phyloP scores from a whole-genome alignment of 2,329 filamentous ascomycete genomes.

The Exophiala xenobiotica region DNA sequence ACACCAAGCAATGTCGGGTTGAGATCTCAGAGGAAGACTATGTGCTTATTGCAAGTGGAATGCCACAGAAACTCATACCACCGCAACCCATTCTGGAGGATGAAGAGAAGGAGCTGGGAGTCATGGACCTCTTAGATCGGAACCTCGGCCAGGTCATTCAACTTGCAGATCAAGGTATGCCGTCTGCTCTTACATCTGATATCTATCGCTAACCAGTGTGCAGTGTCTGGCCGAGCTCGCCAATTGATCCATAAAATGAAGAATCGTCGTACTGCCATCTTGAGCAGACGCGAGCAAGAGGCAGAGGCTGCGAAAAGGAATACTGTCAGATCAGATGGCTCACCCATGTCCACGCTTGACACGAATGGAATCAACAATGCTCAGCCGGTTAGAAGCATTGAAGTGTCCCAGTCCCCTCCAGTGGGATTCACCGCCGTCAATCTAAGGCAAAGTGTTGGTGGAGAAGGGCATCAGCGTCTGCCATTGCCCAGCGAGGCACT shows the following conservation, averaged over 20 bases:
- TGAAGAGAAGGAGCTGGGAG: conserved; percentile 79
- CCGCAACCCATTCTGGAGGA: conserved; percentile 81
- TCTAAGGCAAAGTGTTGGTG: conserved; percentile 40
- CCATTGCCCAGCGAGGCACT: conserved; percentile 3
- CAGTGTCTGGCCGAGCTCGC: conserved; percentile 67
- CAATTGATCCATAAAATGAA: conserved; percentile 80
- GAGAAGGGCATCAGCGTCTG: conserved; percentile 10
- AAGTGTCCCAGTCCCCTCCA: conserved; percentile 45
- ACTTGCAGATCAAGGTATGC: conserved; percentile 70
- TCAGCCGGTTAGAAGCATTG: conserved; percentile 27
- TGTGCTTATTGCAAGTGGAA: conserved; percentile 77
- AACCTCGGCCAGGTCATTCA: conserved; percentile 75
- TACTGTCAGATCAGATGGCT: conserved; percentile 17
- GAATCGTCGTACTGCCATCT: conserved; percentile 70
- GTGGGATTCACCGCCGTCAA: conserved; percentile 62
- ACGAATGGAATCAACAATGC: conserved; percentile 32
- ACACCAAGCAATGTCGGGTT: conserved; percentile 74
- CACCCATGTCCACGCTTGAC: conserved; percentile 28
- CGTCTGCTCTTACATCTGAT: not conserved
- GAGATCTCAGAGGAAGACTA: conserved; percentile 89
- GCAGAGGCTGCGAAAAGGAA: conserved; percentile 34
- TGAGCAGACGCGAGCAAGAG: conserved; percentile 59
- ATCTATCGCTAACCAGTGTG: conserved; percentile 12
- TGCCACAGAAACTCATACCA: conserved; percentile 77
- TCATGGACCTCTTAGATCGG: conserved; percentile 78